These are phyloP conservation scores for Colletotrichum sp. DNA, from an alignment of 2,329 filamentous ascomycete species.

Conservation along the genomic window DNA sequence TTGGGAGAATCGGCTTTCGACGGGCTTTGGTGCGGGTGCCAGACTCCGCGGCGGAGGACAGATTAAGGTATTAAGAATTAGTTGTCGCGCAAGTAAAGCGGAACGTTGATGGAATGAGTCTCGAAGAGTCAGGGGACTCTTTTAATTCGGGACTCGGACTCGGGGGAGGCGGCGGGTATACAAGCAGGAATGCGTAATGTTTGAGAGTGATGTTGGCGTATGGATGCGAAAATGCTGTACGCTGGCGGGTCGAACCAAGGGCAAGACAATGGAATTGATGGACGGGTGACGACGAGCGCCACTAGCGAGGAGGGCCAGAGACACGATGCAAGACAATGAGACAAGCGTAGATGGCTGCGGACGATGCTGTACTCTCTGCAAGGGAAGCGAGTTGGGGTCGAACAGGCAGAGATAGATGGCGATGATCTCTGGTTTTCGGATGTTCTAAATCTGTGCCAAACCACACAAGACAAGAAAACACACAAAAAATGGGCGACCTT, in stretches of 20 bases:
- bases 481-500: not conserved
- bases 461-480: not conserved
- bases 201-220: constrained; percentile 2
- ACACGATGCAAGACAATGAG: constrained; percentile 20
- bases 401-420: not conserved
- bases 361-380: not conserved
- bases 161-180: not conserved
- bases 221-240: constrained; percentile 14
- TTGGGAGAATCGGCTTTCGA: not conserved
- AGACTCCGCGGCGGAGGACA: constrained; percentile 19
- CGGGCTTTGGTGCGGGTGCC: constrained; percentile 13
- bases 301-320: constrained; percentile 9
- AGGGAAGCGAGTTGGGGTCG: not conserved
- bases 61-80: constrained; percentile 24
- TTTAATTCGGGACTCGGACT: not conserved
- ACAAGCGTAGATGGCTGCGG: not conserved
- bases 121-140: not conserved
- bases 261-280: constrained; percentile 12
- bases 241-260: constrained; percentile 17
- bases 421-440: not conserved
- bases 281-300: not conserved
- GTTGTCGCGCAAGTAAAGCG: constrained; percentile 1
- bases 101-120: not conserved
- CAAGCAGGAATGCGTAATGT: constrained; percentile 15
- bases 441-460: not conserved